Conservation (phyloP, 805 yeast genomes). For the Metschnikowia drakensbergensis region DNA sequence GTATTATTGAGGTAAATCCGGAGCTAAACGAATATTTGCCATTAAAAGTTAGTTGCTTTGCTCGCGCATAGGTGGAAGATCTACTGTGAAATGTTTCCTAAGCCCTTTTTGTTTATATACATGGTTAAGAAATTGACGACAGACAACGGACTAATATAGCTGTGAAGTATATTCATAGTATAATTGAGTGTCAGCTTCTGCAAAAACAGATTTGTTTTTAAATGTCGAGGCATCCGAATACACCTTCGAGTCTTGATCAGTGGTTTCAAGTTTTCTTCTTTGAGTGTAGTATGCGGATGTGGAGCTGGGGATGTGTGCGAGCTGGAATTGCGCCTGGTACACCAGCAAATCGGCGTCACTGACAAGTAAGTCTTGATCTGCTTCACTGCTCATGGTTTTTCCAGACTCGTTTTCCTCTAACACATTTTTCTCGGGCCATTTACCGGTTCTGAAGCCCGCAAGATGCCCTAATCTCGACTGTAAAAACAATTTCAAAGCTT, state of each 20-base stretch:
- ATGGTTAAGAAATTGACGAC: no score
- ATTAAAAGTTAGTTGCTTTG: no score
- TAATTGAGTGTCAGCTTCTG: neutral
- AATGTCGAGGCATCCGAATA: neutral
- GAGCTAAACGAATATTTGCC: no score
- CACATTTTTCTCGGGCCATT: neutral
- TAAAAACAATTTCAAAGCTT: neutral
- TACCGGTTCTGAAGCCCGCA: neutral
- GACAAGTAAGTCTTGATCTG: neutral
- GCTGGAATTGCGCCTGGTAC: constrained; percentile 9
- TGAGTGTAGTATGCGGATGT: neutral
- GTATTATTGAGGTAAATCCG: no score
- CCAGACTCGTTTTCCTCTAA: neutral
- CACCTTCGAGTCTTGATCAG: neutral
- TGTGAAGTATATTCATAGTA: neutral
- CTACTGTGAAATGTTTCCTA: no score
- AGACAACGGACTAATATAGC: neutral
- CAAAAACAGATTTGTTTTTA: neutral
- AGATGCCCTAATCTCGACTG: constrained; percentile 2
- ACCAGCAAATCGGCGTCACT: constrained; percentile 8
- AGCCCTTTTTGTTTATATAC: neutral
- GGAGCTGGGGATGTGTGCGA: constrained; percentile 10
- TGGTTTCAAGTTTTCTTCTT: constrained; percentile 1
- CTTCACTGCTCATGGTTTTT: neutral
- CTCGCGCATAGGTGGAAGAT: no score